Percentiles rank a stretch among this genome's conserved stretches.
These are phyloP conservation scores for Xylaria multiplex DNA, from an alignment of 2,329 filamentous ascomycete species.

Conservation along the genomic window DNA sequence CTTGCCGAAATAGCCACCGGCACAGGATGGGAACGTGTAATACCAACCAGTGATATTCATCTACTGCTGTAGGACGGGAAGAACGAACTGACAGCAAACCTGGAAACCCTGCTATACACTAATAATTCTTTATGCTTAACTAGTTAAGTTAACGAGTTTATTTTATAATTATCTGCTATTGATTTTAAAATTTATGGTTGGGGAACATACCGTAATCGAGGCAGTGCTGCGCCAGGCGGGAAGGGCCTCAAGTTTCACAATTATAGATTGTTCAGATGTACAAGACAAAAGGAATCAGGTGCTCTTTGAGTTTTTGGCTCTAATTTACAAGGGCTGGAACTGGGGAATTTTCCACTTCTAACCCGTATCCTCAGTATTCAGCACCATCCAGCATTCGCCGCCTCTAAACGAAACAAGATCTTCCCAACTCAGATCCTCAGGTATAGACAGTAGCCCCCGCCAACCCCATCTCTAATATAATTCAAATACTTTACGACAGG, in stretches of 20 bases:
- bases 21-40: no score
- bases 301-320: conserved; percentile 68
- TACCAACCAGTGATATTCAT: no score
- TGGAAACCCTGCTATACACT: no score
- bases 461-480: conserved; percentile 48
- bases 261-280: conserved; percentile 16
- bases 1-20: no score
- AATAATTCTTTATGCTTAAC: no score
- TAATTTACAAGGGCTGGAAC: conserved; percentile 70
- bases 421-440: conserved; percentile 47
- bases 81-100: no score
- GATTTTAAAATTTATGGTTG: no score
- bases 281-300: conserved; percentile 69
- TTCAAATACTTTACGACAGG: conserved; percentile 60
- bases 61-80: no score
- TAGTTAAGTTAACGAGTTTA: no score
- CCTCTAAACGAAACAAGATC: conserved; percentile 61
- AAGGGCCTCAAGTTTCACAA: conserved; percentile 22
- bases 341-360: conserved; percentile 56
- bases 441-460: conserved; percentile 60
- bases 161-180: no score
- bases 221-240: no score
- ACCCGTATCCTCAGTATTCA: conserved; percentile 59
- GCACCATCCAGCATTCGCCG: conserved; percentile 59
- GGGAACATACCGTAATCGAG: no score